Conservation (phyloP, 352 stramenopile genomes). For the Aphanomyces stellatus region DNA sequence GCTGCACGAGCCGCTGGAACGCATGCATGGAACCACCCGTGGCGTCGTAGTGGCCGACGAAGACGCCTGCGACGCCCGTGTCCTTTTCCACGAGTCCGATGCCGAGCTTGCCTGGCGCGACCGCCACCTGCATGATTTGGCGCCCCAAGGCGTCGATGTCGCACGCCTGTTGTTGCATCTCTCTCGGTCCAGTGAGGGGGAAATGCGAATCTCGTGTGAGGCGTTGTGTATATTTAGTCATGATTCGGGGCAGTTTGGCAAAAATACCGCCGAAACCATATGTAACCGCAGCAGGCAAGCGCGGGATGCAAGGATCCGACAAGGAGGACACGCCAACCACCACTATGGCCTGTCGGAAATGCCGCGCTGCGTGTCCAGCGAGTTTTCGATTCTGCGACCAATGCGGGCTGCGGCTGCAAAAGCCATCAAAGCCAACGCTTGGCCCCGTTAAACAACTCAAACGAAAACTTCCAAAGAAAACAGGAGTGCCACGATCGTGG, state of each 20-base stretch:
- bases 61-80: conserved; percentile 32
- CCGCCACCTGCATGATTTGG: conserved; percentile 38
- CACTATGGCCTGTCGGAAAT: conserved; percentile 9
- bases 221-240: too few species aligned
- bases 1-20: conserved; percentile 28
- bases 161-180: too few species aligned
- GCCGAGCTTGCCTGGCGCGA: conserved; percentile 38
- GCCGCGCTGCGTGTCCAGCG: not conserved
- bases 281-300: not conserved
- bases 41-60: conserved; percentile 26
- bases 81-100: conserved; percentile 46
- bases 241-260: too few species aligned
- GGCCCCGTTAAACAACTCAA: not conserved
- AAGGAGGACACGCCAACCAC: too few species aligned
- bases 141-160: conserved; percentile 38
- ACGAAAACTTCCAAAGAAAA: not conserved
- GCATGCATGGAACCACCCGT: conserved; percentile 19
- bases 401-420: conserved; percentile 20
- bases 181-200: too few species aligned
- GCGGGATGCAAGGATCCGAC: too few species aligned
- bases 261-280: not conserved
- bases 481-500: not conserved
- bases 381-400: conserved; percentile 22
- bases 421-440: not conserved
- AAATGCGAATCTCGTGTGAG: too few species aligned